Conservation (phyloP, 2,329 filamentous ascomycete genomes). For the Stagonosporopsis chrysanthemi region DNA sequence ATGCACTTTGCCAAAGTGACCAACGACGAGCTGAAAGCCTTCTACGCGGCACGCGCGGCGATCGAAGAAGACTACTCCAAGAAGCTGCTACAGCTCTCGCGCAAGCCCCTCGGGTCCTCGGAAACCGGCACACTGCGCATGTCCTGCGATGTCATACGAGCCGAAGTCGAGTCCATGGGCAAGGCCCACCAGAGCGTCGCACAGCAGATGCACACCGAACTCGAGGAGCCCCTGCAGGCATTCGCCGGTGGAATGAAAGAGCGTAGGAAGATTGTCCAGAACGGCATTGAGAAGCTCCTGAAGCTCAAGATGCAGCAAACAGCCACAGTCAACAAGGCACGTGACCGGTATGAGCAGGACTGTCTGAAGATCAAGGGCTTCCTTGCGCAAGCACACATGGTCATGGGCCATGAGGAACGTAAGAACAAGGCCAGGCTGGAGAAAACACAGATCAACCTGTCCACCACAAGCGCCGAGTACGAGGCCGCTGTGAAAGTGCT, state of each 20-base stretch:
- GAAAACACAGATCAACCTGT: constrained; percentile 96
- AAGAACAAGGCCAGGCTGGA: constrained; percentile 99
- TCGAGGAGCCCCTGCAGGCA: constrained; percentile 90
- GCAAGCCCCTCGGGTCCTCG: constrained; percentile 87
- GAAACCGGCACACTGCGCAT: constrained; percentile 83
- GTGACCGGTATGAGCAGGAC: constrained; percentile 96
- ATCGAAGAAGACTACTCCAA: constrained; percentile 97
- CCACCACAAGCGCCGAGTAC: constrained; percentile 90
- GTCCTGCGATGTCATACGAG: constrained; percentile 86
- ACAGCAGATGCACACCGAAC: constrained; percentile 91
- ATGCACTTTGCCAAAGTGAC: constrained; percentile 96
- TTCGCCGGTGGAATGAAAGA: constrained; percentile 97
- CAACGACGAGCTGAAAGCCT: constrained; percentile 83
- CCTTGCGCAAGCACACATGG: constrained; percentile 98
- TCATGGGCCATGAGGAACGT: constrained; percentile 98
- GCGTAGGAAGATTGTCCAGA: constrained; percentile 93
- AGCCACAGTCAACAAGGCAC: constrained; percentile 88
- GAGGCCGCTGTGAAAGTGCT: constrained; percentile 90
- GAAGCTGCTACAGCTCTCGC: constrained; percentile 83
- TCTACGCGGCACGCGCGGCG: constrained; percentile 88
- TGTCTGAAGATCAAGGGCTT: constrained; percentile 99
- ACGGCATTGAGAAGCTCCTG: constrained; percentile 89
- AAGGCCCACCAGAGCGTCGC: constrained; percentile 93
- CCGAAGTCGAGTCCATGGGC: constrained; percentile 90
- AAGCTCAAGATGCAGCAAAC: constrained; percentile 96